Base-by-base conservation (phyloP, 768 basidiomycete genomes). In the Gyrodon lividus region DNA sequence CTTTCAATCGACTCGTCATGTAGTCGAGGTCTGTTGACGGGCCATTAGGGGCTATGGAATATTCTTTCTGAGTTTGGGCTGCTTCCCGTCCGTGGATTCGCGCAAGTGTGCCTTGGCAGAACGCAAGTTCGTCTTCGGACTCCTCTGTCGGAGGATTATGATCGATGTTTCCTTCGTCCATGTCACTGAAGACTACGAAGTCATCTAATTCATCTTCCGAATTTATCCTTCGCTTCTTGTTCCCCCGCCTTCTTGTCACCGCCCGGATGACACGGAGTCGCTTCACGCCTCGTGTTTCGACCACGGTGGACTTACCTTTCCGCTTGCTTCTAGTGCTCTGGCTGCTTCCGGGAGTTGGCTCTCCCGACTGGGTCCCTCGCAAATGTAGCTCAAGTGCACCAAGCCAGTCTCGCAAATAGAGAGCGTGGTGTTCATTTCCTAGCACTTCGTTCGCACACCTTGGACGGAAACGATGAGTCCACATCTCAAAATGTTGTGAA, bases 361-460 rank as follows among this genome's bases (percentile, higher is more conserved):
- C 46, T 49, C 48, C 52, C 46, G 54, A 35, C 17, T 37, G 43
- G 35, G 45, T 30, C 43, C 42, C 52, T 33, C 40, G 58, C 17
- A 78, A 67, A n/a, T 80, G 78, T 20, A 92, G 59, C 55, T 82
- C 80, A 12, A 90, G 77, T n/a, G 87, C 83, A 22, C 69, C 68
- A 43, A 95, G 74, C 92, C 92, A 95, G 45, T 87, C 81, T 34
- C 87, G 80, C 48, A 95, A 73, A 67, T 86, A 89, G 23, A 74
- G 59, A 1, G 92, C 86, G 43, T 81, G 79, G 8, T 68, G 64
- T 64, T 89, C 83, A 61, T 93, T 94, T 6, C 90, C 90, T 1
- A 96, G 73, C 4, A 93, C 82, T 54, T 94, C 81, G 20, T 79
- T 77, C 12, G 91, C 90, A 37, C 77, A 72, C 46, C 76, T 77